A percentile compares a stretch with the other conserved stretches of the same genome.
Conservation (phyloP, 331 rosid genomes). For the Acacia concinna region DNA sequence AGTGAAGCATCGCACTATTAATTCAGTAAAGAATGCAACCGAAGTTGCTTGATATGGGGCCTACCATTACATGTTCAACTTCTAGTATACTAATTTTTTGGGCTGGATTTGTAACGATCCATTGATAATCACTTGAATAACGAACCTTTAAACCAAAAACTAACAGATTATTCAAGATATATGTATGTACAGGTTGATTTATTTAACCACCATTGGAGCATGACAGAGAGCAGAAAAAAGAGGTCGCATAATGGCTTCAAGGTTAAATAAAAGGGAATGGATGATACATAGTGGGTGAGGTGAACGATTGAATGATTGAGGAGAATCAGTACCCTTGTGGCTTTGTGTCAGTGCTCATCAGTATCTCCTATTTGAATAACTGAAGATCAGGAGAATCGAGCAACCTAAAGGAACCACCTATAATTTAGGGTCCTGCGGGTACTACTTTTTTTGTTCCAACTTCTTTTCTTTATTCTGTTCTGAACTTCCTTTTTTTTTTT, state of each 20-base stretch:
- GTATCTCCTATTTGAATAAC: constrained; percentile 20
- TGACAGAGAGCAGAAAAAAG: background rate
- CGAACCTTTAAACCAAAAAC: background rate
- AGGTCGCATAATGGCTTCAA: constrained; percentile 1
- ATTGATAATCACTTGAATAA: background rate
- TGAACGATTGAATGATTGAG: constrained; percentile 23
- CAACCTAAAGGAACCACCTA: constrained; percentile 30
- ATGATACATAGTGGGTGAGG: constrained; percentile 30
- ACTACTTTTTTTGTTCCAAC: constrained; percentile 16
- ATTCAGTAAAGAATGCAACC: constrained; percentile 21
- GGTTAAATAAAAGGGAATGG: constrained; percentile 23
- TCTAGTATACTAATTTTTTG: background rate
- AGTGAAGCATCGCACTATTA: constrained; percentile 7
- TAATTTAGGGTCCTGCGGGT: constrained; percentile 25
- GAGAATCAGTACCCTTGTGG: constrained; percentile 31
- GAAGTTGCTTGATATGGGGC: constrained; percentile 14
- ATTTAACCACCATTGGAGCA: background rate
- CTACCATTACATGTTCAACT: background rate
- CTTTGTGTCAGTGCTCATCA: constrained; percentile 3
- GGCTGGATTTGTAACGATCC: background rate
- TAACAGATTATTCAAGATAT: background rate
- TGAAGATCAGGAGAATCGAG: constrained; percentile 25
- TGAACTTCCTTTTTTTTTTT: background rate
- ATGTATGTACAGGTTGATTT: background rate
- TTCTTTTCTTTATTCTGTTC: background rate